Base-by-base conservation (phyloP, 805 yeast genomes). In the Metschnikowia lachancei region DNA sequence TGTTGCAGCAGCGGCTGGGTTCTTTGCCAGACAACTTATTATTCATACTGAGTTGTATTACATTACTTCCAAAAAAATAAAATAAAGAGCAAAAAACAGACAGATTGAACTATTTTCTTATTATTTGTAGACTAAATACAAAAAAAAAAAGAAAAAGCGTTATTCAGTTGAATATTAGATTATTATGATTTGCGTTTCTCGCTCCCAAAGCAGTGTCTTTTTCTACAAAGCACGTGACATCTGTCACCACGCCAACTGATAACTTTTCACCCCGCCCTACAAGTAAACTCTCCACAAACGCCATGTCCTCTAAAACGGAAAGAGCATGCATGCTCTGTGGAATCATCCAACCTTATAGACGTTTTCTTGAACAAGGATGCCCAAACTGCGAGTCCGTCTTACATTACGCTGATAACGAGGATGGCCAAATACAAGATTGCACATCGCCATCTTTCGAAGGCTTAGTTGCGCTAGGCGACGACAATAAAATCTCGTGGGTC, bases 321-420 rank as follows among this genome's bases (percentile, higher is more conserved):
- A 81, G 99, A 74, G 98, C 98, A 7, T 92, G 99, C 61, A 87
- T 92, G 97, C 78, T 94, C 48, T 92, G 99, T 68, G 98, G 97
- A 3, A 77, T 92, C 45, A 87, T 92, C 45, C 95, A 88, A 60
- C 81, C 96, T 4, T 78, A 85, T 56, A 78, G 56, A 35, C 46
- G 76, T 59, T 94, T 94, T 64, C 80, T 86, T 41, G 83, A 82
- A 47, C 81, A 81, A 16, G 98, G 98, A 6, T 92, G 99, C 67
- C 98, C 99, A 12, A 92, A 92, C 74, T 92, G 99, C 70, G 98
- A 89, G 60, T 82, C 91, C 43, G 81, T 92, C 24, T 76, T 92
- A 59, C 90, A 86, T 55, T 81, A 77, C 59, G 78, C 76, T 39
- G 85, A 82, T 59, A 83, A 83, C 49, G 97, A 94, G 59, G 95